These are phyloP conservation scores for Neocucurbitaria cava DNA, from an alignment of 2,329 filamentous ascomycete genomes.

Conservation along the genomic window DNA sequence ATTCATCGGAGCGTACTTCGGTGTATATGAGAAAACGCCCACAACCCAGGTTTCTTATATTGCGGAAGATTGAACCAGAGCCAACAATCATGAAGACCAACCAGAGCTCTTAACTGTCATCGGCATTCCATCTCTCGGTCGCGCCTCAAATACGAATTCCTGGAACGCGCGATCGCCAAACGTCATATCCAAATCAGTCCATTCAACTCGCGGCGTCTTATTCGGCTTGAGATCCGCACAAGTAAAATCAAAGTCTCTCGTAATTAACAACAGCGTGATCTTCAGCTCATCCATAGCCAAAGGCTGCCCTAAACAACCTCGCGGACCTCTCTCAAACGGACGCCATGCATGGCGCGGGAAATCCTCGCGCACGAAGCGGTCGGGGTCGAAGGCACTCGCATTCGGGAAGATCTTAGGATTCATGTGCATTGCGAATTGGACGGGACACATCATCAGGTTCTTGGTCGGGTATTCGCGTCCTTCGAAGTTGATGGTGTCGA, in stretches of 20 bases:
- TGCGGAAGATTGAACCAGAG: background rate
- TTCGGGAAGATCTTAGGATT: constrained; percentile 34
- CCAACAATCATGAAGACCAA: constrained; percentile 15
- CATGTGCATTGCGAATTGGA: constrained; percentile 48
- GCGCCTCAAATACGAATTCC: constrained; percentile 40
- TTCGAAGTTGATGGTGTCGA: constrained; percentile 49
- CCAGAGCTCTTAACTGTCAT: constrained; percentile 36
- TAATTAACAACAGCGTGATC: constrained; percentile 58
- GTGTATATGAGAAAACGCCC: background rate
- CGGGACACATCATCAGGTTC: constrained; percentile 53
- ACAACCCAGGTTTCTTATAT: background rate
- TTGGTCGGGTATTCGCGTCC: constrained; percentile 54
- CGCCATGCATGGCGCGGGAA: constrained; percentile 59
- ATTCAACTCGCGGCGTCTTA: constrained; percentile 29
- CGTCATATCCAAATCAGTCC: constrained; percentile 34
- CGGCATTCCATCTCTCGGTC: constrained; percentile 39
- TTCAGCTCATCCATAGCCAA: constrained; percentile 62
- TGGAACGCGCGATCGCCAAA: constrained; percentile 44
- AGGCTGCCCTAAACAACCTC: constrained; percentile 66
- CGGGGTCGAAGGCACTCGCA: constrained; percentile 35
- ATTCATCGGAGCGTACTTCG: background rate
- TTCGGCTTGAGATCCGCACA: constrained; percentile 36
- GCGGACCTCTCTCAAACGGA: constrained; percentile 62
- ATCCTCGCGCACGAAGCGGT: constrained; percentile 49
- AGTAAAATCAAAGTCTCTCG: constrained; percentile 59